These are phyloP conservation scores for Elsinoe perseae DNA, from an alignment of 2,329 filamentous ascomycete genomes.

Conservation along the genomic window DNA sequence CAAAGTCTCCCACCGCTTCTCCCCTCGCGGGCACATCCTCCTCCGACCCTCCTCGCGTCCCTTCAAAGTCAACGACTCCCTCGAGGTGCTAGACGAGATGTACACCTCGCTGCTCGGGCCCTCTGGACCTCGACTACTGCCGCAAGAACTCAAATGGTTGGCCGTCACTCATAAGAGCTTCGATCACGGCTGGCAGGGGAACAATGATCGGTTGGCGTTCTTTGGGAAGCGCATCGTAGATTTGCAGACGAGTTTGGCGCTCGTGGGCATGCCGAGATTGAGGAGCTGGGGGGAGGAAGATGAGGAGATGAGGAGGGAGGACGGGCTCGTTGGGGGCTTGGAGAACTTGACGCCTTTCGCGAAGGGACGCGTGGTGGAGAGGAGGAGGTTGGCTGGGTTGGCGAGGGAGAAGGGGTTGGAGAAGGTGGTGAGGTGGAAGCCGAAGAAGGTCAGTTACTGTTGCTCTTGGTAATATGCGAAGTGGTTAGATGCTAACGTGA, in stretches of 20 bases:
- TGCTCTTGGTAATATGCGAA: not conserved
- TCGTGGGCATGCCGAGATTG: conserved; percentile 38
- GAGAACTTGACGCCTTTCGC: conserved; percentile 59
- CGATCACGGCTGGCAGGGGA: conserved; percentile 86
- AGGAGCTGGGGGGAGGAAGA: conserved; percentile 12
- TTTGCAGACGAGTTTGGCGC: conserved; percentile 56
- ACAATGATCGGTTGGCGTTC: conserved; percentile 88
- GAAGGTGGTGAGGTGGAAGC: conserved; percentile 80
- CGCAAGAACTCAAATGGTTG: conserved; percentile 92
- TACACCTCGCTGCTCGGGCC: conserved; percentile 69
- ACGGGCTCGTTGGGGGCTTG: conserved; percentile 64
- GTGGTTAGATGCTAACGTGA: conserved; percentile 8
- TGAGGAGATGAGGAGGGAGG: conserved; percentile 25
- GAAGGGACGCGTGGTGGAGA: conserved; percentile 55
- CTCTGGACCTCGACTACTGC: conserved; percentile 63
- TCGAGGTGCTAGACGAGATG: conserved; percentile 59
- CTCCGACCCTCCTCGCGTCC: conserved; percentile 46
- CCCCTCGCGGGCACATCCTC: conserved; percentile 40
- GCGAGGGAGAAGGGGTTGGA: conserved; percentile 63
- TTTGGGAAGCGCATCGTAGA: conserved; percentile 61
- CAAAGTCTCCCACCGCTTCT: conserved; percentile 37
- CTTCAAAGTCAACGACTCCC: conserved; percentile 61
- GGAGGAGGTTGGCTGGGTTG: conserved; percentile 58
- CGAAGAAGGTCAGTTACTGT: conserved; percentile 60
- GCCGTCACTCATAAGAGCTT: conserved; percentile 98